Percentiles rank a stretch among this genome's conserved stretches.
These are phyloP conservation scores for Ceratocystiopsis minuta DNA, from an alignment of 2,329 filamentous ascomycete species.

Conservation along the genomic window DNA sequence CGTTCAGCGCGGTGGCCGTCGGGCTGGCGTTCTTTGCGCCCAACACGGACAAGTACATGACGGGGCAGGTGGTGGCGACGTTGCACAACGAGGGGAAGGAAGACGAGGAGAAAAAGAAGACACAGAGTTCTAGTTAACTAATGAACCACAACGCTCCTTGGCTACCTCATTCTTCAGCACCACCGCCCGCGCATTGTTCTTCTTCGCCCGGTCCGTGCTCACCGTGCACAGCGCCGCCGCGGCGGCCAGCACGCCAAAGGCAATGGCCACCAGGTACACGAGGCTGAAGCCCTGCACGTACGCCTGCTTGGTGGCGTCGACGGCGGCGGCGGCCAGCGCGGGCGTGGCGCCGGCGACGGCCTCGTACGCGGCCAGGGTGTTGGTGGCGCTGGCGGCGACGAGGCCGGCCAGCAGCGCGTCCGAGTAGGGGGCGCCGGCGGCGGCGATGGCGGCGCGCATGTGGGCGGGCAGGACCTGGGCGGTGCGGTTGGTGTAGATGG, in stretches of 20 bases:
- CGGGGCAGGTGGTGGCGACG: conserved; percentile 6
- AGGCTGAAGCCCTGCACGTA: conserved; percentile 19
- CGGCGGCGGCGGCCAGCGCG: conserved; percentile 11
- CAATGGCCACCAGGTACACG: conserved; percentile 17
- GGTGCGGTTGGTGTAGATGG: conserved; percentile 15
- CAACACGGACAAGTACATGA: conserved; percentile 7
- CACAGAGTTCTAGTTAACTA: too few species aligned
- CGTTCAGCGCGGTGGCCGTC: conserved; percentile 13
- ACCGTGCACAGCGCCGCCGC: conserved; percentile 13
- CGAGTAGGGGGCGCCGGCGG: too few species aligned
- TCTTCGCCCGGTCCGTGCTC: conserved; percentile 15
- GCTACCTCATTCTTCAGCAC: conserved; percentile 12
- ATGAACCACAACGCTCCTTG: too few species aligned
- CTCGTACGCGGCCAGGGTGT: conserved; percentile 17
- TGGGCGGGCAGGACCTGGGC: too few species aligned
- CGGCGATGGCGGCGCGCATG: too few species aligned
- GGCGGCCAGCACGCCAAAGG: conserved; percentile 15
- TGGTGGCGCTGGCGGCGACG: conserved; percentile 14
- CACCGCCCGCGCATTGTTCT: conserved; percentile 14
- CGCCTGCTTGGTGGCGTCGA: conserved; percentile 14
- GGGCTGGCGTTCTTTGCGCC: conserved; percentile 7
- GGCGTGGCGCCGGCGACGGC: conserved; percentile 14
- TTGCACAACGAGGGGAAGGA: too few species aligned
- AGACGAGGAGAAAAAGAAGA: too few species aligned
- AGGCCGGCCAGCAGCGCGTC: too few species aligned